These are phyloP conservation scores for Spinacia oleracea DNA, from an alignment of 179 eudicot genomes.

Conservation along the genomic window DNA sequence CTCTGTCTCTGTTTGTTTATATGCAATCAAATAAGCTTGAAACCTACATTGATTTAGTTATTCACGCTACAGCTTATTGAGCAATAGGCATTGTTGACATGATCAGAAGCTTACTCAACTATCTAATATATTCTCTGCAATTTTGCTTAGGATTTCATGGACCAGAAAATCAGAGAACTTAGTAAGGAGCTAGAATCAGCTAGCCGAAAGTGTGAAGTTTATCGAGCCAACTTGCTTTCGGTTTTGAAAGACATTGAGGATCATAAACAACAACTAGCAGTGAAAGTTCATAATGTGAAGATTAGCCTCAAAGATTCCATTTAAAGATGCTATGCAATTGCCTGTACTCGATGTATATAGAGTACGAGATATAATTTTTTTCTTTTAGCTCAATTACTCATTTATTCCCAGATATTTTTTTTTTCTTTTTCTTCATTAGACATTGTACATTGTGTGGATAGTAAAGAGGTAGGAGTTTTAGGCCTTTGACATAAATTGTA, in stretches of 20 bases:
- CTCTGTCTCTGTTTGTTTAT: neutral
- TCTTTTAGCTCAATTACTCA: neutral
- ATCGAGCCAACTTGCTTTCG: constrained; percentile 63
- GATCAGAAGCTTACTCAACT: constrained; percentile 6
- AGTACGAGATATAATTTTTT: constrained; percentile 6
- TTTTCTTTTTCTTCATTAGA: neutral
- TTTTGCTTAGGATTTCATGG: constrained; percentile 68
- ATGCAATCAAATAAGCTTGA: neutral
- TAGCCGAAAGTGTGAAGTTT: constrained; percentile 73
- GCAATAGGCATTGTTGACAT: neutral
- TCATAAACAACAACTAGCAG: constrained; percentile 67
- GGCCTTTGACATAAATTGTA: constrained; percentile 14
- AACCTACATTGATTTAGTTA: neutral
- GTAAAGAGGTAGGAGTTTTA: constrained; percentile 12
- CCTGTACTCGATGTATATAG: constrained; percentile 13
- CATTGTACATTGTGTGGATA: constrained; percentile 28
- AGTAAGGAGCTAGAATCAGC: constrained; percentile 60
- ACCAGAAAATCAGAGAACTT: constrained; percentile 68
- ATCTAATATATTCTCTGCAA: constrained; percentile 10
- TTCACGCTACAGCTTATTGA: neutral
- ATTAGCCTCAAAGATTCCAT: constrained; percentile 60
- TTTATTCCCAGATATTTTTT: constrained; percentile 2
- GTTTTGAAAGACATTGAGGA: constrained; percentile 72
- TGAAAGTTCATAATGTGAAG: constrained; percentile 69
- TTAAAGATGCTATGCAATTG: constrained; percentile 34